Evolutionary conservation across 495 filamentous ascomycete species (phyloP).

Genomic region (Xylaria flabelliformis): DNA sequence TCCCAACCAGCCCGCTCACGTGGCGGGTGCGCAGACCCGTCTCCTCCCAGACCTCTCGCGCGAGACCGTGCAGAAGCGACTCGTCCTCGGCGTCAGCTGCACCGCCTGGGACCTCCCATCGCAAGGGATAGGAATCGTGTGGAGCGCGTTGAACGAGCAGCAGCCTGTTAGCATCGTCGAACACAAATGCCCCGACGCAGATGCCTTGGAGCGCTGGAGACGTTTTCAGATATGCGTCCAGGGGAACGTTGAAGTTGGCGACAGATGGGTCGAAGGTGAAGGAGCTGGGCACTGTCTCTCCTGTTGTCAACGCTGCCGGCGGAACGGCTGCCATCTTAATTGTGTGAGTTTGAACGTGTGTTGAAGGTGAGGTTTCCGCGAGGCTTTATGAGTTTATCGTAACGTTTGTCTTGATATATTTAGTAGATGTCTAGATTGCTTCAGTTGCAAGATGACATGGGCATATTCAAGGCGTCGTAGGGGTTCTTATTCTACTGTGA

Average conservation of each 20-base stretch:
- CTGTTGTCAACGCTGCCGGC: not conserved
- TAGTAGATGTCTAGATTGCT: not conserved
- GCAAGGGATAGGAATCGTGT: slow-evolving; percentile 55
- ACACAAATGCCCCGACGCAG: slow-evolving; percentile 48
- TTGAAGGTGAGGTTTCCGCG: not conserved
- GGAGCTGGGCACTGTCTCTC: slow-evolving; percentile 29
- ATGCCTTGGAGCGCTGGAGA: slow-evolving; percentile 34
- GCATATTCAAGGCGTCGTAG: not conserved
- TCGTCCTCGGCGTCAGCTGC: slow-evolving; percentile 55
- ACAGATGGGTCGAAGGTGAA: slow-evolving; percentile 39
- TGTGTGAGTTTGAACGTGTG: not conserved
- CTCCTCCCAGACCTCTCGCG: slow-evolving; percentile 65
- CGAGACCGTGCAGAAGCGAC: slow-evolving; percentile 55
- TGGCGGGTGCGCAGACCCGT: slow-evolving; percentile 48
- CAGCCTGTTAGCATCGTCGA: slow-evolving; percentile 41
- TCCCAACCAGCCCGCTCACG: slow-evolving; percentile 47
- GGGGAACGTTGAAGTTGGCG: slow-evolving; percentile 35
- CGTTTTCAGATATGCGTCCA: slow-evolving; percentile 33
- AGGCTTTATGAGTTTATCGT: not conserved
- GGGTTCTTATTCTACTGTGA: not conserved
- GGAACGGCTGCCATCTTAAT: slow-evolving; percentile 17
- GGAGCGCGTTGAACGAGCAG: slow-evolving; percentile 60
- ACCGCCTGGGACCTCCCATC: slow-evolving; percentile 65
- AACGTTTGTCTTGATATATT: not conserved
- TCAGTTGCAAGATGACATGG: not conserved